phyloP scores from a whole-genome alignment of 768 basidiomycete species.

The Mycena crocata region DNA sequence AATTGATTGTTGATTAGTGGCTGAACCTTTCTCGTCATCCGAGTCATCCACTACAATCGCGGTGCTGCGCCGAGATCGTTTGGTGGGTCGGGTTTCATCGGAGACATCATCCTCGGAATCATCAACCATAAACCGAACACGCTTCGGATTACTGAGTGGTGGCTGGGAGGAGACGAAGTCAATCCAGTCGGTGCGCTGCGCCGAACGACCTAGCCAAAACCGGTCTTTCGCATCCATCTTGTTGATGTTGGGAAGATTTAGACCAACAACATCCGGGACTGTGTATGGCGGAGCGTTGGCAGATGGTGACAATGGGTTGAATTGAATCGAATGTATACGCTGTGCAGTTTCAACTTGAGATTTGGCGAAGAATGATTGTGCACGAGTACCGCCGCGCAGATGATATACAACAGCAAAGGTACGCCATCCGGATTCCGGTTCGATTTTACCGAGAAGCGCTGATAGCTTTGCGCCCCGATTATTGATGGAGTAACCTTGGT shows the following conservation, averaged over 20 bases:
- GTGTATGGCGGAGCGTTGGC: not conserved
- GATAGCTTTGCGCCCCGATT: not conserved
- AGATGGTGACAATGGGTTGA: not conserved
- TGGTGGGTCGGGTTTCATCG: not conserved
- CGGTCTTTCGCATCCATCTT: not conserved
- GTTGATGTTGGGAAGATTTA: not conserved
- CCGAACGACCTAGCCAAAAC: not conserved
- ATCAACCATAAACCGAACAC: not conserved
- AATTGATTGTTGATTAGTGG: not conserved
- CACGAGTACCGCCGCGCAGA: not conserved
- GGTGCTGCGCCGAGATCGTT: not conserved
- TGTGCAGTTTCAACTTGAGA: not conserved
- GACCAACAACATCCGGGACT: not conserved
- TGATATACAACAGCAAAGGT: conserved; percentile 3
- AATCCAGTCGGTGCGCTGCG: not conserved
- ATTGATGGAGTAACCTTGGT: not conserved
- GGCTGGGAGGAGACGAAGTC: conserved; percentile 1
- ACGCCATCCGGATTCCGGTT: not conserved
- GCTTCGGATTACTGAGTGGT: not conserved
- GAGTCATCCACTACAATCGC: too few relatives aligned
- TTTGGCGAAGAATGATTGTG: not conserved
- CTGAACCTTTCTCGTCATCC: not conserved
- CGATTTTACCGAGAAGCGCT: not conserved
- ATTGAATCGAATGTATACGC: not conserved
- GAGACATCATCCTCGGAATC: not conserved